These are phyloP conservation scores for Wickerhamiella spandovensis DNA, from an alignment of 805 yeast species.

Conservation along the genomic window DNA sequence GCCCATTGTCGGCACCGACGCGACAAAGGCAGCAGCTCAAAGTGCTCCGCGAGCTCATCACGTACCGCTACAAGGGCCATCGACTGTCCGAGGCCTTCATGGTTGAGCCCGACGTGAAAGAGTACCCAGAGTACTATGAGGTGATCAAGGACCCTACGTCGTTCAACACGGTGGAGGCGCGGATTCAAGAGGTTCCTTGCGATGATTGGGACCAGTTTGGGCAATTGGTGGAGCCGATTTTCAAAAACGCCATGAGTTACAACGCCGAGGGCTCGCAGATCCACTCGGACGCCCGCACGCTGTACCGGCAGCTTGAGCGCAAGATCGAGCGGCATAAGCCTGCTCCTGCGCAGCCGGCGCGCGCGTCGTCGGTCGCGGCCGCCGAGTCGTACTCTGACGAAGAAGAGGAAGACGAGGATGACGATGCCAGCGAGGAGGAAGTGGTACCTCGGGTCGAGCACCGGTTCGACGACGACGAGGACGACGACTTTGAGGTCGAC, in stretches of 20 bases:
- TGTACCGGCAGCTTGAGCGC: constrained; percentile 37
- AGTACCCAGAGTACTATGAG: constrained; percentile 70
- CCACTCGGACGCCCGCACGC: constrained; percentile 52
- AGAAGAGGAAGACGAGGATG: constrained; percentile 17
- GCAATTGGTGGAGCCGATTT: constrained; percentile 47
- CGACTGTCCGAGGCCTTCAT: constrained; percentile 56
- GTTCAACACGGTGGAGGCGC: constrained; percentile 41
- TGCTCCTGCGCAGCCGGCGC: constrained; percentile 1
- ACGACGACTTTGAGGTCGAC: constrained; percentile 13
- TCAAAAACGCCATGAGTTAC: constrained; percentile 64
- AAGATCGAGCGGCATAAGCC: constrained; percentile 9
- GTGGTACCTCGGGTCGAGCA: constrained; percentile 7
- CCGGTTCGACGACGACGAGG: constrained; percentile 12
- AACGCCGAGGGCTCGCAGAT: constrained; percentile 64
- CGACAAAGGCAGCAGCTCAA: constrained; percentile 15
- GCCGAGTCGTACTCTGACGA: not conserved
- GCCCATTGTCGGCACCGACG: constrained; percentile 18
- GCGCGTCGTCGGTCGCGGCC: not conserved
- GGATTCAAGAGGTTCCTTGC: constrained; percentile 35
- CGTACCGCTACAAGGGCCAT: constrained; percentile 27
- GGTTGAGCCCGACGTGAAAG: constrained; percentile 55
- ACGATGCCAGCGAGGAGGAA: constrained; percentile 20
- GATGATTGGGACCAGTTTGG: constrained; percentile 45
- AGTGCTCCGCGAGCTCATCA: constrained; percentile 15
- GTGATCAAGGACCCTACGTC: constrained; percentile 65